A percentile compares a stretch with the other conserved stretches of the same genome.
Conservation (phyloP, 2,329 filamentous ascomycete genomes). For the Paraphaeosphaeria minitans region DNA sequence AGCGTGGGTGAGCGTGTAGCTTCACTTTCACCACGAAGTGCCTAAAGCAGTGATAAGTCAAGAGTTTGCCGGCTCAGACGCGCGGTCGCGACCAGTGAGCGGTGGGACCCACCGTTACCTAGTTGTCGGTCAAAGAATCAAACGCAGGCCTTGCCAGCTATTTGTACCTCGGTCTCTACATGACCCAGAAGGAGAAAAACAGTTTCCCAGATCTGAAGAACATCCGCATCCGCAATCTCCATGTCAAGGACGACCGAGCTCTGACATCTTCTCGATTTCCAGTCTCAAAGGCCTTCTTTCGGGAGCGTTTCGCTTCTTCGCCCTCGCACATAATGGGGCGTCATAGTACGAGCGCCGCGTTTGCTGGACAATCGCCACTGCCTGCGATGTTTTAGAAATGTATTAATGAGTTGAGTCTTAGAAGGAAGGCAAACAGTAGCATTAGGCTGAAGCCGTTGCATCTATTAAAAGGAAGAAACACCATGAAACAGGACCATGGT, state of each 20-base stretch:
- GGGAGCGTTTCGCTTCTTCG: not conserved
- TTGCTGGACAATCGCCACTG: conserved; percentile 39
- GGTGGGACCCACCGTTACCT: conserved; percentile 28
- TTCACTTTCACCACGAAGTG: not conserved
- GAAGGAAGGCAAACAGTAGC: too few relatives aligned
- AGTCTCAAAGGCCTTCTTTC: not conserved
- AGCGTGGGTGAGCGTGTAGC: not conserved
- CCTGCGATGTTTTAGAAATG: conserved; percentile 37
- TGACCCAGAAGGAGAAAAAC: not conserved
- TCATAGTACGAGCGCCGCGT: conserved; percentile 31
- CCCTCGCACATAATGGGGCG: conserved; percentile 29
- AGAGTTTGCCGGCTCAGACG: conserved; percentile 10
- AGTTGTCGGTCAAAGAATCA: not conserved
- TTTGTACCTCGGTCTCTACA: conserved; percentile 4
- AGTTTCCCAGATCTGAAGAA: not conserved
- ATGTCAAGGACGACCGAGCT: not conserved
- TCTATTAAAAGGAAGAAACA: too few relatives aligned
- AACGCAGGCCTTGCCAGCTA: not conserved
- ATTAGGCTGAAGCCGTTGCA: too few relatives aligned
- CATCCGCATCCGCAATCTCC: not conserved
- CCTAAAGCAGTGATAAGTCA: not conserved
- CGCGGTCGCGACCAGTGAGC: conserved; percentile 11
- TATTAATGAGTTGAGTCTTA: too few relatives aligned
- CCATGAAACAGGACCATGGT: too few relatives aligned
- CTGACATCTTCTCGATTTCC: not conserved